A percentile compares a stretch with the other conserved stretches of the same genome.
These are phyloP conservation scores for Orbilia ellipsospora DNA, from an alignment of 2,329 filamentous ascomycete genomes.

Conservation along the genomic window DNA sequence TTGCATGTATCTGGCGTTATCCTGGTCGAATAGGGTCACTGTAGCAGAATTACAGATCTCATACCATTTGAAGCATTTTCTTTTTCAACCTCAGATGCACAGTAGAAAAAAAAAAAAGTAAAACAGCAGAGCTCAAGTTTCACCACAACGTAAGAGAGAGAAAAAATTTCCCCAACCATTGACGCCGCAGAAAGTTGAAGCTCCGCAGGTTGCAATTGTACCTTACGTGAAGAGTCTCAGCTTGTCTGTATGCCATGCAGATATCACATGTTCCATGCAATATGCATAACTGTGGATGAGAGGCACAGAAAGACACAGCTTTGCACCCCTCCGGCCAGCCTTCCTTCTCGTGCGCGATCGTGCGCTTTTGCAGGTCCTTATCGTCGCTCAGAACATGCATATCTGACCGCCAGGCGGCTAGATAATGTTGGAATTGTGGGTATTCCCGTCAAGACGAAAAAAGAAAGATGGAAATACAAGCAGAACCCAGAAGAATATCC, in stretches of 20 bases:
- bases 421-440: slow-evolving; percentile 23
- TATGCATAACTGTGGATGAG: slow-evolving; percentile 15
- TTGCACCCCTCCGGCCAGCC: neutral
- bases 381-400: slow-evolving; percentile 9
- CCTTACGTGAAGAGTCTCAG: slow-evolving; percentile 10
- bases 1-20: slow-evolving; percentile 53
- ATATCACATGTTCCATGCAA: slow-evolving; percentile 36
- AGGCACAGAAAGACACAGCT: slow-evolving; percentile 34
- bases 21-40: slow-evolving; percentile 30
- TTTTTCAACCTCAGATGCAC: neutral
- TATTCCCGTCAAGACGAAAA: too few species aligned
- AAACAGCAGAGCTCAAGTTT: too few species aligned
- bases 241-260: slow-evolving; percentile 6
- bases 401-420: slow-evolving; percentile 49
- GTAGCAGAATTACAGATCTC: slow-evolving; percentile 27
- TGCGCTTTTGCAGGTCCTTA: slow-evolving; percentile 36
- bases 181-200: neutral
- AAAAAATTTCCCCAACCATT: too few species aligned
- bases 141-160: too few species aligned
- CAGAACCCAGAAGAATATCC: slow-evolving; percentile 5
- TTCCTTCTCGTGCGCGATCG: neutral
- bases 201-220: slow-evolving; percentile 12
- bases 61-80: slow-evolving; percentile 7
- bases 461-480: too few species aligned
- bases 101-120: too few species aligned